These are phyloP conservation scores for Casaregolazyma lundiana DNA, from an alignment of 1,139 yeast species.

Conservation along the genomic window DNA sequence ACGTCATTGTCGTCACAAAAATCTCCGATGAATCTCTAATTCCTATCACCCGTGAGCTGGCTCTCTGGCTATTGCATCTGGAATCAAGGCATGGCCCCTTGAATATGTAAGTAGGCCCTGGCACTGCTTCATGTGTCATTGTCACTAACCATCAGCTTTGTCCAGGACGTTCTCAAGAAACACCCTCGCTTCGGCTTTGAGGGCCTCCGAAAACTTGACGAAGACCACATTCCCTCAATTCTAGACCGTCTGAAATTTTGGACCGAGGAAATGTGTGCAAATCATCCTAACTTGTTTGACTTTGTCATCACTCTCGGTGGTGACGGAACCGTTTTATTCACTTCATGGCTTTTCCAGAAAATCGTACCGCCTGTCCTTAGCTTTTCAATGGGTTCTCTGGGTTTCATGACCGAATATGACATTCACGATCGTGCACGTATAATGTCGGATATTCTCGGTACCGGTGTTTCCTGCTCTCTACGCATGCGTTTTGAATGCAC, in stretches of 20 bases:
- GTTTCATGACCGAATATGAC: slow-evolving; percentile 77
- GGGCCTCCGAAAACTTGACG: slow-evolving; percentile 33
- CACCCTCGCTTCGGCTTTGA: slow-evolving; percentile 44
- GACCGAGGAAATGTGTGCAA: slow-evolving; percentile 48
- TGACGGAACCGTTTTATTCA: slow-evolving; percentile 81
- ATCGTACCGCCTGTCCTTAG: slow-evolving; percentile 80
- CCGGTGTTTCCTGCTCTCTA: slow-evolving; percentile 63
- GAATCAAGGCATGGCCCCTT: slow-evolving; percentile 38
- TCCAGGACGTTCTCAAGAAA: slow-evolving; percentile 47
- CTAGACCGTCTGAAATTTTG: slow-evolving; percentile 48
- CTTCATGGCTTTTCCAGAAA: slow-evolving; percentile 55
- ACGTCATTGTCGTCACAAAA: slow-evolving; percentile 65
- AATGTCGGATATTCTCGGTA: slow-evolving; percentile 50
- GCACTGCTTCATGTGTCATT: too few relatives aligned
- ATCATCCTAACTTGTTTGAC: slow-evolving; percentile 50
- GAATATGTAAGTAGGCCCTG: slow-evolving; percentile 22
- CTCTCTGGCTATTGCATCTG: slow-evolving; percentile 50
- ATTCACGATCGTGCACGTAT: slow-evolving; percentile 51
- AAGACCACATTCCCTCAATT: slow-evolving; percentile 33
- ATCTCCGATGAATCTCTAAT: slow-evolving; percentile 60
- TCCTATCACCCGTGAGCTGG: slow-evolving; percentile 51
- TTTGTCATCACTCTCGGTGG: slow-evolving; percentile 65
- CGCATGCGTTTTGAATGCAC: slow-evolving; percentile 79
- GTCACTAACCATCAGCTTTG: slow-evolving; percentile 31
- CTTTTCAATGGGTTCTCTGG: slow-evolving; percentile 78